Evolutionary conservation across 2,329 filamentous ascomycete genomes (phyloP), one percentile per base, ranked within the genome.

Genomic region (Magnaporthiopsis poae): DNA sequence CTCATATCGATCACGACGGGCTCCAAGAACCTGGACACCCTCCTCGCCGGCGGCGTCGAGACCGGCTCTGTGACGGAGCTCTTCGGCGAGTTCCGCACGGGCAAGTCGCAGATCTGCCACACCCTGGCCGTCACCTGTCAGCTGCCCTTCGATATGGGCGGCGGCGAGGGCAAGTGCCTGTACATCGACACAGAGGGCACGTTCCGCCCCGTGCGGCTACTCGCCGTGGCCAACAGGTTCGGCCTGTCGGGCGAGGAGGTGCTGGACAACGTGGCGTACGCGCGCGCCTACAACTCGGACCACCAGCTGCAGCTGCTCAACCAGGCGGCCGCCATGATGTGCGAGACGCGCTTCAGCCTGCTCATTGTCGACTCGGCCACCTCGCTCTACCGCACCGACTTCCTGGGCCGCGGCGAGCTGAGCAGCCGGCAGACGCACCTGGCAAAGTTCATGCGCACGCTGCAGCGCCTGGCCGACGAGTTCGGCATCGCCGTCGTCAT

Each of bases 121-220:
- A 99, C 95, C 0, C 83, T 99, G n/a, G 95, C 96, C 0, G 95
- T 99, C 36, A 99, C 95, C 62, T 99, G 96, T 75, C 95, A 99
- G 77, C 78, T 99, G 61, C 95, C 95, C 0, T 98, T 99, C 75
- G 95, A 99, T 75, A 98, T 98, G 94, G 96, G 95, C 65, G 95
- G 95, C 66, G 95, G 96, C 36, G 95, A 99, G 79, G 95, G 95
- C 62, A 99, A 99, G 76, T 99, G 96, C 74, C 83, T 99, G 64
- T 99, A 99, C 74, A 99, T 99, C 71, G 95, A 99, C 73, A 99
- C 95, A 0, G 95, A 99, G 77, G 96, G 95, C 68, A 99, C 95
- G 1, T 99, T 99, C 75, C 87, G 93, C 70, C 96, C 95, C 0
- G 92, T 98, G 2, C 89, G 95, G 66, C 82, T 96, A 21, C 84